These are phyloP conservation scores for Colletotrichum cuscutae DNA, from an alignment of 2,329 filamentous ascomycete genomes.

Conservation along the genomic window DNA sequence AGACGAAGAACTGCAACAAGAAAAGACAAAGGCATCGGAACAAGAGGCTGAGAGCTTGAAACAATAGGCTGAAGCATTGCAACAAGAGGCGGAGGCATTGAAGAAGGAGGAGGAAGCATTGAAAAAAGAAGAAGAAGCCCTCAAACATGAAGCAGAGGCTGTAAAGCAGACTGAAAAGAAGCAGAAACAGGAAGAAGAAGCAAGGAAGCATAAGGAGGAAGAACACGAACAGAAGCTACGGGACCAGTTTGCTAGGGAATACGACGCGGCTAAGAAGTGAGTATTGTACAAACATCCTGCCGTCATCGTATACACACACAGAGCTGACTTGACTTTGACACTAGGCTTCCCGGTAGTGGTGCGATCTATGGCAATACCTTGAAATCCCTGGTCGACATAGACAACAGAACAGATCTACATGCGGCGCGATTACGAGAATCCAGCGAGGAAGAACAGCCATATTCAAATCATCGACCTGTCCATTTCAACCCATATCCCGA, in stretches of 20 bases:
- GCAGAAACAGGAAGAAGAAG: slow-evolving; percentile 14
- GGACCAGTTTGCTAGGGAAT: slow-evolving; percentile 44
- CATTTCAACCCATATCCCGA: slow-evolving; percentile 77
- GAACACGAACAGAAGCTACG: slow-evolving; percentile 43
- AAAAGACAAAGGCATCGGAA: not conserved
- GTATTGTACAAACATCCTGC: slow-evolving; percentile 36
- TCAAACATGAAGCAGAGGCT: not conserved
- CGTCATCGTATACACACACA: not conserved
- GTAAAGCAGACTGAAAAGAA: not conserved
- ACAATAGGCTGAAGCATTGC: not conserved
- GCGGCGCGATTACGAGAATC: slow-evolving; percentile 30
- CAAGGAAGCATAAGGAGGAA: not conserved
- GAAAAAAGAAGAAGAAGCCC: not conserved
- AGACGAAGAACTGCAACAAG: not conserved
- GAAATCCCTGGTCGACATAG: slow-evolving; percentile 53
- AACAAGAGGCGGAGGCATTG: not conserved
- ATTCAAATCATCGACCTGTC: slow-evolving; percentile 57
- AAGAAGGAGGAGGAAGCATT: not conserved
- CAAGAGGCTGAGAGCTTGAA: not conserved
- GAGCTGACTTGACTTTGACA: not conserved
- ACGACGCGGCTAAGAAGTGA: slow-evolving; percentile 53
- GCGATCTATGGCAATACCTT: slow-evolving; percentile 68
- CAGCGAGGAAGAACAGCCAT: slow-evolving; percentile 40
- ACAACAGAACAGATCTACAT: slow-evolving; percentile 46
- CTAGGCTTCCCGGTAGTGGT: slow-evolving; percentile 57